Evolutionary conservation across 164 flowering plant genomes (phyloP).

Genomic region (Malania oleifera): DNA sequence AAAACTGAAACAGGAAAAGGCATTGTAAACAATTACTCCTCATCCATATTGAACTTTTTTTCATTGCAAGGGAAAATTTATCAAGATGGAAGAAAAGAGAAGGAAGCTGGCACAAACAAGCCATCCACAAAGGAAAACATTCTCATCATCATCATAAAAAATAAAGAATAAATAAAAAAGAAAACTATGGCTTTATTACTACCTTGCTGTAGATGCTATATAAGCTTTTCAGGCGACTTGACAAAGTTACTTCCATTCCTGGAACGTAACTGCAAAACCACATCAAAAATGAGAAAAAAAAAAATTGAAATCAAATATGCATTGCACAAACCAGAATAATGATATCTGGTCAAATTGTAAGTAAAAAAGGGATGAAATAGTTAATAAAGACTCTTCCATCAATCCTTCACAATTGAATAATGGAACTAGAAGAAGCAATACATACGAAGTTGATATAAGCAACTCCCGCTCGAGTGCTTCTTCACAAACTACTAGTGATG

Average conservation of each 20-base stretch:
- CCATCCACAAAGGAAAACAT: too few species aligned
- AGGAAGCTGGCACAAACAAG: too few species aligned
- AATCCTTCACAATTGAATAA: background rate
- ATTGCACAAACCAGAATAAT: background rate
- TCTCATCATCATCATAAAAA: too few species aligned
- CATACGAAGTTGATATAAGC: slow-evolving; percentile 85
- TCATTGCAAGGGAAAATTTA: too few species aligned
- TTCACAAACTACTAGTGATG: slow-evolving; percentile 76
- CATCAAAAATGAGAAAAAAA: slow-evolving; percentile 8
- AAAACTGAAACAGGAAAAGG: too few species aligned
- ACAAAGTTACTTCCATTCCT: slow-evolving; percentile 92
- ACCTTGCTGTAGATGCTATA: slow-evolving; percentile 91
- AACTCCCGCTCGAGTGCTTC: slow-evolving; percentile 87
- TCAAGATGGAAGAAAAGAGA: too few species aligned
- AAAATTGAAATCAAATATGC: slow-evolving; percentile 4
- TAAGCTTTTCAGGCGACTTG: slow-evolving; percentile 89
- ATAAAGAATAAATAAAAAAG: too few species aligned
- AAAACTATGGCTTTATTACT: slow-evolving; percentile 4
- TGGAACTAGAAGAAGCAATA: slow-evolving; percentile 7
- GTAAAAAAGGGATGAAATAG: background rate
- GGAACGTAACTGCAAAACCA: slow-evolving; percentile 78
- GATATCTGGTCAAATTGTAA: background rate
- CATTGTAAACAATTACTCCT: too few species aligned
- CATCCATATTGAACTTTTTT: too few species aligned
- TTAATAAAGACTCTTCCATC: background rate